A percentile compares a stretch with the other conserved stretches of the same genome.
These are phyloP conservation scores for Yamadazyma atlantica DNA, from an alignment of 1,139 yeast species.

Conservation along the genomic window DNA sequence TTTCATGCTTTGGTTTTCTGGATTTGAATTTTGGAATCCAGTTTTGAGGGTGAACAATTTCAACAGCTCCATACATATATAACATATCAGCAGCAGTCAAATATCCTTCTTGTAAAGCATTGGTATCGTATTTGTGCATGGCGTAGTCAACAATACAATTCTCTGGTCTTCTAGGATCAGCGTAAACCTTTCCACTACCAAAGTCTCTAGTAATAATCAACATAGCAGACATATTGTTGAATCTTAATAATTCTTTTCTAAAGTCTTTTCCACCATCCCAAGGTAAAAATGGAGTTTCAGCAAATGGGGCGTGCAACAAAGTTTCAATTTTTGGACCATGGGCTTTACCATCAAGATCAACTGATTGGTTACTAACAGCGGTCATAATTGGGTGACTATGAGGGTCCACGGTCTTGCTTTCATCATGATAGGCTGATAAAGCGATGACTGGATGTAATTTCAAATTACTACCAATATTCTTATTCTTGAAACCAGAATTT, in stretches of 20 bases:
- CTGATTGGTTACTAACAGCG: conserved; percentile 48
- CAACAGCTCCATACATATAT: conserved; percentile 52
- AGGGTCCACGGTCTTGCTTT: conserved; percentile 31
- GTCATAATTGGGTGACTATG: conserved; percentile 51
- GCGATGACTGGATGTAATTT: conserved; percentile 53
- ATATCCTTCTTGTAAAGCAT: conserved; percentile 41
- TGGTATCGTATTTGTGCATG: conserved; percentile 42
- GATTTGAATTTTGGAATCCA: conserved; percentile 41
- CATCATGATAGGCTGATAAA: conserved; percentile 40
- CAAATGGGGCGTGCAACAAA: conserved; percentile 45
- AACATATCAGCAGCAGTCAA: conserved; percentile 46
- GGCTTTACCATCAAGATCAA: conserved; percentile 54
- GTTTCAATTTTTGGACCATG: conserved; percentile 62
- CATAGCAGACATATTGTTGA: conserved; percentile 41
- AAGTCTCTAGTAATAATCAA: conserved; percentile 52
- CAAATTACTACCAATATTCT: conserved; percentile 53
- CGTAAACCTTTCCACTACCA: conserved; percentile 40
- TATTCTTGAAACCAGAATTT: conserved; percentile 54
- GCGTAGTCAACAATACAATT: conserved; percentile 40
- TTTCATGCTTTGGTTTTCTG: conserved; percentile 38
- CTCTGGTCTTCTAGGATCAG: conserved; percentile 37
- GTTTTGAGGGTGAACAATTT: conserved; percentile 40
- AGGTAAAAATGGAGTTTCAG: conserved; percentile 41
- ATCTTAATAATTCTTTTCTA: conserved; percentile 37
- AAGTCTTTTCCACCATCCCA: conserved; percentile 40